Base-by-base conservation (phyloP, 495 filamentous ascomycete species). In the Clavariopsis aquatica region DNA sequence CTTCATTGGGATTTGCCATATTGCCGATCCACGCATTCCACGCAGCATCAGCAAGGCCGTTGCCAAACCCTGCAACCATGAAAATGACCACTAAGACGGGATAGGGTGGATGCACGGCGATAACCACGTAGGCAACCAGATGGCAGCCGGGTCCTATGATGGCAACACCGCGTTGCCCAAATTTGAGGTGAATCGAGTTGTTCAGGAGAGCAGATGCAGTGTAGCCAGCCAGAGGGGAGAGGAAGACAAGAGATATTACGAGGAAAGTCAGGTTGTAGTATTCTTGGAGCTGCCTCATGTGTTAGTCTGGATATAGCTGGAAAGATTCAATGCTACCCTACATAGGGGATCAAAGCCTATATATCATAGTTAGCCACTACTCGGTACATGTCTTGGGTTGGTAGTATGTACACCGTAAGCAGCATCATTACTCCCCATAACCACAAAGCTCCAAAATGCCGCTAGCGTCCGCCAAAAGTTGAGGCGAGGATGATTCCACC, bases 341-440 rank as follows among this genome's bases (percentile, higher is more conserved):
- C 74, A 66, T 77, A 76, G 57, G 79, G 88, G 68, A 90, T 85
- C 29, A 91, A 76, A 66, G 88, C 83, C 84, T 87, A 52, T 28
- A 64, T 13, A 6, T 24, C 13, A 41, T 8, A 29, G 13, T 57
- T 54, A 58, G 47, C 49, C 38, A 26, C 22, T 36, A n/a, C 24
- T 26, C 15, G 24, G 10, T 24, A 2, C 34, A 13, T 28, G 13
- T 27, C 47, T 1, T 8, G 13, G 26, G 22, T 9, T 52, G 1
- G 47, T 2, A 10, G 13, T 17, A 75, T 85, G 80, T 77, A 90
- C 89, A 46, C 91, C 91, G 67, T 88, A 88, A 1, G 88, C 88
- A 20, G 87, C 88, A 78, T 96, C 92, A 73, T 91, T 94, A 69
- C 84, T 81, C 7, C 92, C 92, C 84, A 94, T 87, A 5, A 90